phyloP scores from a whole-genome alignment of 176 grass and related monocot genomes.

The Tillandsia fasciculata region DNA sequence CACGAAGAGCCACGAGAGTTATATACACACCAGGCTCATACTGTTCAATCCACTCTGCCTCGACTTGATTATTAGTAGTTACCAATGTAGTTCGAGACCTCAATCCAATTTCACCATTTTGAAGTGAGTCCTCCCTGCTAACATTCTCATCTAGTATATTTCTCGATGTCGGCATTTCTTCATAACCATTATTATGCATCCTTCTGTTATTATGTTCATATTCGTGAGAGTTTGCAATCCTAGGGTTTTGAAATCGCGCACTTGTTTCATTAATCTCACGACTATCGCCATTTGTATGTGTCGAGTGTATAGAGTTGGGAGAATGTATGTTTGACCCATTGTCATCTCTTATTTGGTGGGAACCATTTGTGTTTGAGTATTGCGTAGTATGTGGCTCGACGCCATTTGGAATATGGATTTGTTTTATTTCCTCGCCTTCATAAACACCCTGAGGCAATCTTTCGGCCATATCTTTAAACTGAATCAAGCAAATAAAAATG shows the following conservation, averaged over 20 bases:
- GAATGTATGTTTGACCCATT: slow-evolving; percentile 18
- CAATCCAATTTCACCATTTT: slow-evolving; percentile 45
- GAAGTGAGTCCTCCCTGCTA: slow-evolving; percentile 44
- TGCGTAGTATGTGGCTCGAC: slow-evolving; percentile 27
- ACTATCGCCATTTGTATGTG: slow-evolving; percentile 33
- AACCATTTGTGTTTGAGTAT: slow-evolving; percentile 40
- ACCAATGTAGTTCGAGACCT: slow-evolving; percentile 40
- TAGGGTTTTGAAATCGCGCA: slow-evolving; percentile 24
- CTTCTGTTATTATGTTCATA: slow-evolving; percentile 23
- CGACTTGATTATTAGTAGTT: slow-evolving; percentile 39
- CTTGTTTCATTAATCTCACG: slow-evolving; percentile 42
- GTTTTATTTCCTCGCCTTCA: slow-evolving; percentile 42
- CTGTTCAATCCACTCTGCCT: slow-evolving; percentile 89
- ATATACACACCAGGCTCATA: slow-evolving; percentile 92
- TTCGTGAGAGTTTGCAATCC: slow-evolving; percentile 29
- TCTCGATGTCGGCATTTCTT: slow-evolving; percentile 28
- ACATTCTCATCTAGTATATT: slow-evolving; percentile 33
- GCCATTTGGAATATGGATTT: slow-evolving; percentile 32
- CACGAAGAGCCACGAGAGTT: slow-evolving; percentile 61
- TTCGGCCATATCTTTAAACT: slow-evolving; percentile 97
- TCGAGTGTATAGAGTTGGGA: slow-evolving; percentile 14
- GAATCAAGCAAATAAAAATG: slow-evolving; percentile 20
- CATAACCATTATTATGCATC: slow-evolving; percentile 28
- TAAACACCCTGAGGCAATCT: slow-evolving; percentile 60
- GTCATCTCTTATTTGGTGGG: slow-evolving; percentile 45